Evolutionary conservation across 305 asterid species (phyloP).

Genomic region (Salvia sclarea): DNA sequence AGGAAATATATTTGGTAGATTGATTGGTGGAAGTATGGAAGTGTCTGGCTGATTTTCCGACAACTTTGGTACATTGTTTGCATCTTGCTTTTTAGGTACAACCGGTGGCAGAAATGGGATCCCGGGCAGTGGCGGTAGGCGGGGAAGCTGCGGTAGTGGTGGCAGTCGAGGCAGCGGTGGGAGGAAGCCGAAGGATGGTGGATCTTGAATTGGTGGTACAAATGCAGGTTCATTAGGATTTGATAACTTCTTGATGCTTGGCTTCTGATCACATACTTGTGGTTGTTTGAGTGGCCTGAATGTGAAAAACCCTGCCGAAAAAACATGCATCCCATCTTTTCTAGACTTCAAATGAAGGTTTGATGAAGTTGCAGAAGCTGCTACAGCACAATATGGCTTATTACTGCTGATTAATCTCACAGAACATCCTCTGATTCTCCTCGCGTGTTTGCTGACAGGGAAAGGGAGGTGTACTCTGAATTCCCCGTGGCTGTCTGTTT

Average conservation of each 20-base stretch:
- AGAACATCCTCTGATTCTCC: constrained; percentile 67
- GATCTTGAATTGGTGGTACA: constrained; percentile 56
- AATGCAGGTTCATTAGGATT: constrained; percentile 61
- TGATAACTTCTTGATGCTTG: constrained; percentile 33
- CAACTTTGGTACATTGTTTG: constrained; percentile 31
- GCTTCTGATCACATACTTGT: constrained; percentile 59
- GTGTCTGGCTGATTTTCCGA: constrained; percentile 36
- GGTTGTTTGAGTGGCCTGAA: constrained; percentile 81
- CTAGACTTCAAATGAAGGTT: constrained; percentile 51
- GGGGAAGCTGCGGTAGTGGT: constrained; percentile 40
- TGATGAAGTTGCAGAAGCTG: constrained; percentile 67
- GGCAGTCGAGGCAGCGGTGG: constrained; percentile 55
- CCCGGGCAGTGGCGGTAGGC: constrained; percentile 60
- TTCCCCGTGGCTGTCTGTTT: constrained; percentile 67
- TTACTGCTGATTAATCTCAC: constrained; percentile 73
- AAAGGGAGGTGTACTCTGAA: constrained; percentile 70
- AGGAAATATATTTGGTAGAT: constrained; percentile 40
- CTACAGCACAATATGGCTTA: constrained; percentile 67
- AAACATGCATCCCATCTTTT: constrained; percentile 61
- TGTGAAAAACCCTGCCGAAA: constrained; percentile 89
- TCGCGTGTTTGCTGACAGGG: constrained; percentile 63
- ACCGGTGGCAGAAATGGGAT: constrained; percentile 52
- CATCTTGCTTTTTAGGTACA: constrained; percentile 25
- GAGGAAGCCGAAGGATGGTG: constrained; percentile 40
- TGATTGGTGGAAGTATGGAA: constrained; percentile 39